Base-by-base conservation (phyloP, 73 alveolate species). In the Blepharisma japonicum region DNA sequence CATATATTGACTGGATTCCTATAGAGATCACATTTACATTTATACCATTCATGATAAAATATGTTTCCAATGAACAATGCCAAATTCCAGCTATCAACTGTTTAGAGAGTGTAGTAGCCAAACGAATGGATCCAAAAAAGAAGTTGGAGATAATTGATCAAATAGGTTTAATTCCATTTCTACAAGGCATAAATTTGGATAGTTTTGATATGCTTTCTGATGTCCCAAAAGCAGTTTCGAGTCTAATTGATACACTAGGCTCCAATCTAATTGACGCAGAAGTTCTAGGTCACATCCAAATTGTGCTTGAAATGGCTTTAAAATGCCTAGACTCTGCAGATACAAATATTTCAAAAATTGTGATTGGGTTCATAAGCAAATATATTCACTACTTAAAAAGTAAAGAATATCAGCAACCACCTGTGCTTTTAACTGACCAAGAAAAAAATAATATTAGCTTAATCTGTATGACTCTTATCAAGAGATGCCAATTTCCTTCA, bases 161-260 rank as follows among this genome's bases (percentile, higher is more conserved):
- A 25, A 8, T 61, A 0, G 23, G 23, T 48, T 39, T 61, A 14
- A 18, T 61, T 14, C 18, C 38, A 8, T 61, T 61, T 25, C 18
- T 61, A 14, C 38, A 25, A 25, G 23, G 23, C 5, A 14, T 61
- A 8, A 61, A 14, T 61, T 61, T 61, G 14, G 74, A 61, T 8
- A 9, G 4, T 61, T 61, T 61, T 61, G 74, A 61, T 61, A 61
- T 61, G 74, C 74, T 61, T 61, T 61, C 74, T 61, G 74, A 61
- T 5, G 49, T 61, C 18, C 74, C 74, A 18, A 61, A 61, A 61
- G 23, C 74, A 1, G 23, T 61, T n/a, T n/a, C 74, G 0, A 61
- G 38, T 5, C 4, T 61, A 14, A 14, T 61, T 14, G 74, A 61
- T 25, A 14, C 74, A 1, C 5, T 61, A 25, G 74, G 50, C 11